Evolutionary conservation across 352 stramenopile species (phyloP).

Genomic region (Globisporangium lucens): DNA sequence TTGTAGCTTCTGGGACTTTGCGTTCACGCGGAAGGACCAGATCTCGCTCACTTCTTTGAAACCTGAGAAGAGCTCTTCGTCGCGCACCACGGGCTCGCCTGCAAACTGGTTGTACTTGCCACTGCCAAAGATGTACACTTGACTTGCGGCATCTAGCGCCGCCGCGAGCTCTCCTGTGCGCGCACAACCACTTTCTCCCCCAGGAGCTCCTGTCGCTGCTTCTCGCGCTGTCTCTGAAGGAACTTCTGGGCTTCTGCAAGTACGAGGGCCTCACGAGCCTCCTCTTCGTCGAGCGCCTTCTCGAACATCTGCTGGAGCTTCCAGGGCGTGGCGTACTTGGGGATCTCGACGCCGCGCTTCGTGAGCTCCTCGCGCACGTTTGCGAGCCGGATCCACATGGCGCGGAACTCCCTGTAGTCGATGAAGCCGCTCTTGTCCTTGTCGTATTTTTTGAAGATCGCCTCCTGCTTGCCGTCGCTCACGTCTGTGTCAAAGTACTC

Average conservation of each 20-base stretch:
- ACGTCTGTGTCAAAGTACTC: constrained; percentile 91
- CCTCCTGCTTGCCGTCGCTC: constrained; percentile 88
- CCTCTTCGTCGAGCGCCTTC: constrained; percentile 88
- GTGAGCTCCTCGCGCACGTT: constrained; percentile 82
- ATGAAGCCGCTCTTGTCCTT: constrained; percentile 90
- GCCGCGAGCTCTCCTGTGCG: constrained; percentile 79
- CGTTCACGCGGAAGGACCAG: constrained; percentile 51
- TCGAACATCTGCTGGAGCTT: constrained; percentile 88
- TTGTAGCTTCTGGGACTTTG: neutral
- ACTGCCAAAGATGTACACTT: constrained; percentile 91
- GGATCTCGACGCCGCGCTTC: constrained; percentile 85
- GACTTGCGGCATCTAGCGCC: constrained; percentile 88
- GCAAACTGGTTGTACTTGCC: constrained; percentile 86
- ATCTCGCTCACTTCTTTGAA: constrained; percentile 64
- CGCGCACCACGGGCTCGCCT: constrained; percentile 37
- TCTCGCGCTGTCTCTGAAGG: constrained; percentile 68
- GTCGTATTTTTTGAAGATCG: constrained; percentile 92
- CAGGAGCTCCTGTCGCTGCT: constrained; percentile 46
- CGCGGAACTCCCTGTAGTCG: constrained; percentile 93
- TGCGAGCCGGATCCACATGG: constrained; percentile 86
- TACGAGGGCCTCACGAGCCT: constrained; percentile 74
- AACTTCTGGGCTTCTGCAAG: constrained; percentile 79
- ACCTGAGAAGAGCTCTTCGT: constrained; percentile 59
- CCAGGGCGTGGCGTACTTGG: constrained; percentile 77
- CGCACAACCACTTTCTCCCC: constrained; percentile 54